phyloP scores from a whole-genome alignment of 139 green algal species.

The Asterochloris sp. region DNA sequence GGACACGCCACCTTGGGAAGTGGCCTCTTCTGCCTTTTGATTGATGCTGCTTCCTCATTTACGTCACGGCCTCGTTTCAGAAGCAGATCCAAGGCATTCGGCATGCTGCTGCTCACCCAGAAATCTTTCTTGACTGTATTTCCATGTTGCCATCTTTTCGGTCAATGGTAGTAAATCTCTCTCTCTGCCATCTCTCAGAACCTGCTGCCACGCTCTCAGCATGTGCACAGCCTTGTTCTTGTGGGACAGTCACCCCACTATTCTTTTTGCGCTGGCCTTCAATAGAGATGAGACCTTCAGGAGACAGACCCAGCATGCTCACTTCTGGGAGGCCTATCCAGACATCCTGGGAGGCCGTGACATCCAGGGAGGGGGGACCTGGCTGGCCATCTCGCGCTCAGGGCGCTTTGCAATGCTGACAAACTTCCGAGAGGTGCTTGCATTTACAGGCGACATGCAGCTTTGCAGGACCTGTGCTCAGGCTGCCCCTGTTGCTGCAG shows the following conservation, averaged over 20 bases:
- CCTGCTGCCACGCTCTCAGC: background rate
- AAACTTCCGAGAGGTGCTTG: constrained; percentile 50
- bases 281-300: constrained; percentile 76
- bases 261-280: constrained; percentile 65
- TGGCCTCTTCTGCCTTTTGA: too few species aligned
- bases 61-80: too few species aligned
- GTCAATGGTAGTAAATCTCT: too few species aligned
- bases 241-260: constrained; percentile 35
- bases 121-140: too few species aligned
- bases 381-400: constrained; percentile 55
- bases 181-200: too few species aligned
- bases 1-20: too few species aligned
- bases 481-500: constrained; percentile 3
- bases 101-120: too few species aligned
- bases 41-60: too few species aligned
- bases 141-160: too few species aligned
- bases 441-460: background rate
- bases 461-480: background rate
- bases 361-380: constrained; percentile 51
- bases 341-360: constrained; percentile 58
- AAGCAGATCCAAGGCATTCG: too few species aligned
- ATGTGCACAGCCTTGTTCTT: constrained; percentile 68
- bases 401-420: constrained; percentile 62
- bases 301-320: constrained; percentile 48
- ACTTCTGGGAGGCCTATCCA: constrained; percentile 48